These are phyloP conservation scores for Penicillium sumatraense DNA, from an alignment of 2,329 filamentous ascomycete genomes.

Conservation along the genomic window DNA sequence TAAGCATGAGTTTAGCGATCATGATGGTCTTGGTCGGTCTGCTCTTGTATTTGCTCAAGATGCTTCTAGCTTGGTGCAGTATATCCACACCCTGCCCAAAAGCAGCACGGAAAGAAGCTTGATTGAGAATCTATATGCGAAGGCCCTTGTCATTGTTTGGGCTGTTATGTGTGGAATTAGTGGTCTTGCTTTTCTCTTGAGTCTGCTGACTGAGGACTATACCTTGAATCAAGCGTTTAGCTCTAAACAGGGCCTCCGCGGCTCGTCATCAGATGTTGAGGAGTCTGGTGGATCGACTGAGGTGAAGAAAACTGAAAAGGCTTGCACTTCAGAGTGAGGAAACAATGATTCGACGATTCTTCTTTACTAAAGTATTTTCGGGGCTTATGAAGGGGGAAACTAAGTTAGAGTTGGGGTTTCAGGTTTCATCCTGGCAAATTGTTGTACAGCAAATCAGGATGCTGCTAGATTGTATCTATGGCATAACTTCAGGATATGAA, in stretches of 20 bases:
- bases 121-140: conserved; percentile 54
- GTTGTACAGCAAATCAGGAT: no score
- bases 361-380: no score
- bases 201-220: conserved; percentile 55
- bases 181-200: conserved; percentile 54
- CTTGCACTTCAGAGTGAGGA: neutral
- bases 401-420: no score
- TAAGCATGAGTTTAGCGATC: conserved; percentile 52
- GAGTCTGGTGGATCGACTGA: neutral
- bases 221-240: conserved; percentile 12
- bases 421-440: no score
- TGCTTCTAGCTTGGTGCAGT: conserved; percentile 60
- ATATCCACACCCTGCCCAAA: conserved; percentile 58
- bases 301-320: neutral
- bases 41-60: conserved; percentile 57
- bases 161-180: conserved; percentile 57
- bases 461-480: no score
- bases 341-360: no score
- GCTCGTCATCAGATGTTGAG: conserved; percentile 2
- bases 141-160: conserved; percentile 58
- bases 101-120: conserved; percentile 45
- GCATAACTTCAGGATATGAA: no score
- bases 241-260: conserved; percentile 10
- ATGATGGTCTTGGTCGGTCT: conserved; percentile 50
- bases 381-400: no score